Percentiles rank a stretch among this genome's conserved stretches.
phyloP scores from a whole-genome alignment of 2,329 filamentous ascomycete genomes.

The Cordyceps fumosorosea region DNA sequence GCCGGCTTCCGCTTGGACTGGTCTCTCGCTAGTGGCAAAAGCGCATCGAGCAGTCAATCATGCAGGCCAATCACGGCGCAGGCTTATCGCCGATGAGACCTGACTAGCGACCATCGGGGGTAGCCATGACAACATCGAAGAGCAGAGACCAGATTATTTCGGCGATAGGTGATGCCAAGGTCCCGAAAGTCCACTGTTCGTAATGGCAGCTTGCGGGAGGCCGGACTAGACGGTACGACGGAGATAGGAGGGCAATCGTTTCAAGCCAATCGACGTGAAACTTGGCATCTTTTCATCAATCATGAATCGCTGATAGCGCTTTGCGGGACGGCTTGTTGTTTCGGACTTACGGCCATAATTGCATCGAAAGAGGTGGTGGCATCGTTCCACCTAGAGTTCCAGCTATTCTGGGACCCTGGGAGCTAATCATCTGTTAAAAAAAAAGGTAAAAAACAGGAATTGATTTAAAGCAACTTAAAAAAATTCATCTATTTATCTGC shows the following conservation, averaged over 20 bases:
- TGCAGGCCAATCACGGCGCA: neutral
- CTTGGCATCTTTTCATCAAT: neutral
- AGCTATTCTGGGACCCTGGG: too few relatives aligned
- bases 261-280: neutral
- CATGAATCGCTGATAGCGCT: neutral
- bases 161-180: slow-evolving; percentile 13
- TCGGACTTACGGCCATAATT: neutral
- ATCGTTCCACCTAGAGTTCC: too few relatives aligned
- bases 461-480: too few relatives aligned
- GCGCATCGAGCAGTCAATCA: neutral
- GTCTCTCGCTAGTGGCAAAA: neutral
- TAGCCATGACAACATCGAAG: slow-evolving; percentile 1
- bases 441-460: too few relatives aligned
- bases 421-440: too few relatives aligned
- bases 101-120: neutral
- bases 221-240: neutral
- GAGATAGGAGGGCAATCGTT: neutral
- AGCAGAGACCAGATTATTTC: slow-evolving; percentile 1
- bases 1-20: neutral
- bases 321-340: neutral
- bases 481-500: too few relatives aligned
- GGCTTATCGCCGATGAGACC: slow-evolving; percentile 6
- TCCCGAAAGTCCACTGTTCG: neutral
- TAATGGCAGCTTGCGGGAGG: neutral
- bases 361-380: too few relatives aligned